Percentiles rank a stretch among this genome's conserved stretches.
phyloP scores from a whole-genome alignment of 208 protist species.

The Acanthamoeba sp. region DNA sequence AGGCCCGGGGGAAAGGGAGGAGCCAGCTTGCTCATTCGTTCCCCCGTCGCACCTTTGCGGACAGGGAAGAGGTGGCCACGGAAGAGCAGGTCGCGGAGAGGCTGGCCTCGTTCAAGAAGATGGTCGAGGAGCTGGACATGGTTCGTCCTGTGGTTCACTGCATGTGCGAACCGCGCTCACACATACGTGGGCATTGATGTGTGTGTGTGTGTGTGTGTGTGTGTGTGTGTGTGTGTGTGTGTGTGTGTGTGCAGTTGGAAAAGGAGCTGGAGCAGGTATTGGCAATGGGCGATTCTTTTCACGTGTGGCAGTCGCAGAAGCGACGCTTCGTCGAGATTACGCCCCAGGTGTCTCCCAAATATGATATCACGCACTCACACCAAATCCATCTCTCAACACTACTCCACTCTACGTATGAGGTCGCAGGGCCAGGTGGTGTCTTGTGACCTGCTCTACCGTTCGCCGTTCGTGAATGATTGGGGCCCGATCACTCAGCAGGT shows the following conservation, averaged over 20 bases:
- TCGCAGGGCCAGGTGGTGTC: background rate
- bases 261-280: slow-evolving; percentile 37
- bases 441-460: background rate
- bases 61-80: background rate
- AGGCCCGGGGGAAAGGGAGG: too few relatives aligned
- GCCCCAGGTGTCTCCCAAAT: background rate
- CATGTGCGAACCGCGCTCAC: background rate
- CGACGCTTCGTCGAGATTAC: slow-evolving; percentile 23
- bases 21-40: background rate
- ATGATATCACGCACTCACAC: background rate
- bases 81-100: background rate
- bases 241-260: background rate
- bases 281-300: slow-evolving; percentile 43
- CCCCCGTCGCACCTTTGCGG: background rate
- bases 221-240: too few relatives aligned
- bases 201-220: too few relatives aligned
- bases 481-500: background rate
- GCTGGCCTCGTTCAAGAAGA: slow-evolving; percentile 16
- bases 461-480: slow-evolving; percentile 20
- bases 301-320: slow-evolving; percentile 38
- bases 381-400: background rate
- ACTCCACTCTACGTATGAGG: background rate
- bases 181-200: background rate
- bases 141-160: background rate
- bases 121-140: slow-evolving; percentile 42